Evolutionary conservation across 140 eudicot species (phyloP), one percentile per base, ranked within the genome.

Genomic region (Stevia rebaudiana): DNA sequence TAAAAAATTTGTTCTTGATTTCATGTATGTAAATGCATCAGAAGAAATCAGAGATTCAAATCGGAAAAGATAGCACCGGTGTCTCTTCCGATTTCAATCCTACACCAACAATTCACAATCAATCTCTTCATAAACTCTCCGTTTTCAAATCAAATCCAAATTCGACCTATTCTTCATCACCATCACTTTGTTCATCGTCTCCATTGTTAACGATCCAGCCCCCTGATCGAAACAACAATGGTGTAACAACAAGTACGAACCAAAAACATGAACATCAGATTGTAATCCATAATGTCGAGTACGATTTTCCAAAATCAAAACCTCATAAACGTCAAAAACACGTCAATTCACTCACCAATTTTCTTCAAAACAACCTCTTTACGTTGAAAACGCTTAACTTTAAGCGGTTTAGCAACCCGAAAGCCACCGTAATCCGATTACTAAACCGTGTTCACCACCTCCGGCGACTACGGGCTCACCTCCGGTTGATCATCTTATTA

Each of bases 71-170:
- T 81, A 92, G 96, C 87, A 83, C 78, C 48, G 89, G 98, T 83
- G 56, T 88, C 89, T 88, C 96, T 85, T 92, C 96, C 95, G 95
- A 85, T 85, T 92, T 88, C 86, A 85, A 92, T 71, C 96, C 91
- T 0, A 78, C 85, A 13, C 95, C 86, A 19, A 76, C 63, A 33
- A 61, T 37, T 46, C 41, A 56, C 8, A 40, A 17, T 42, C 68
- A 53, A 48, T 48, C 69, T 8, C 62, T 50, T 36, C 54, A 23
- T 18, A 65, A 73, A 11, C 55, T 37, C 50, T 18, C 61, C 16
- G 3, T 56, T 43, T 73, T 64, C 52, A 59, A 48, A 22, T 65
- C 57, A 11, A 36, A 36, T 28, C 75, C 37, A 6, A 31, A 33
- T 73, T 73, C 77, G 61, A 15, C 65, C 16, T 24, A 11, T 16